Base-by-base conservation (phyloP, 352 stramenopile genomes). In the Paralagenidium karlingii region DNA sequence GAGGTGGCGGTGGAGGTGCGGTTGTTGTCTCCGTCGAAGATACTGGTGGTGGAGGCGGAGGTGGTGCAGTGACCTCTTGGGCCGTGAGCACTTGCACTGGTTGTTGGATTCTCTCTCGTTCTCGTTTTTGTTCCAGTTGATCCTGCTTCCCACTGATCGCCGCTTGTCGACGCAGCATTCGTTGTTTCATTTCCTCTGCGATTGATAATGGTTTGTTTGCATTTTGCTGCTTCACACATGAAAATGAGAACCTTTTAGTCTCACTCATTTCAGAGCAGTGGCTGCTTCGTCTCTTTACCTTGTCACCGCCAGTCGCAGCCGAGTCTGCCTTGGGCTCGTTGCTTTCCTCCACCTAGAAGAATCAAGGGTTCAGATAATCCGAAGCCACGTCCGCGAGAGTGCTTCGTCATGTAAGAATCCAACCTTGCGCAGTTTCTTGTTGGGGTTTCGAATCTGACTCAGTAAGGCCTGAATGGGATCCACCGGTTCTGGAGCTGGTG, bases 71-170 rank as follows among this genome's bases (percentile, higher is more conserved):
- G 11, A 92, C 67, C 49, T 92, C 78, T 47, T 83, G 80, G 0
- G 75, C 78, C 28, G 63, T 92, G 22, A 92, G 46, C 20, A 92
- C 75, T 3, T 62, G 60, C 10, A 89, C 70, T 9, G 70, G 68
- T 37, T 89, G 87, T 5, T 68, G 58, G 21, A 69, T 51, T 8
- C 73, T 70, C 38, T 82, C 69, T 16, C 74, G 75, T 21, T 88
- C 75, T 7, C 71, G 73, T 29, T 70, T 61, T 29, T 89, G 75
- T 43, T 92, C 75, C 44, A 88, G 68, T 34, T 79, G 55, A 30
- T 92, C 78, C 30, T 85, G 71, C 38, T 88, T 89, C 34, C 78
- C 78, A 49, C 78, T 89, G 51, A 87, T 78, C 26, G 71, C 73
- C 22, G 68, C 73, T 43, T 86, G 62, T 1, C 75, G 70, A 34